Evolutionary conservation across 148 eudicot genomes (phyloP), one percentile per base, ranked within the genome.

Genomic region (Oxyria digyna): DNA sequence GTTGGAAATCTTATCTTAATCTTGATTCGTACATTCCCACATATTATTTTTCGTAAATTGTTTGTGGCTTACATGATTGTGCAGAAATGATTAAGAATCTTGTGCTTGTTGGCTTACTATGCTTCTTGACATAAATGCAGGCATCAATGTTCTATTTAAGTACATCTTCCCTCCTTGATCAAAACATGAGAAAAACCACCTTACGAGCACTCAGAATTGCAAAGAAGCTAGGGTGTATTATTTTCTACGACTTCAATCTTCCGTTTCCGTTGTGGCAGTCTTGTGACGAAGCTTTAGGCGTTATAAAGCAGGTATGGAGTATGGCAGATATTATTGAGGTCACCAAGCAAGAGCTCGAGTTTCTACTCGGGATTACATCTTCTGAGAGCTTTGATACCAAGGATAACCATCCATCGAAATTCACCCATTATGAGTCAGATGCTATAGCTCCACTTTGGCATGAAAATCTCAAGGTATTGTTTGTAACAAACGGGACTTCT

Each of bases 321-420:
- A 79, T 89, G 62, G 94, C 98, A 17, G 92, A 93, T 77, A 69
- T 89, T 62, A 82, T 93, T 43, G 98, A 93, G 85, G 81, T 93
- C 71, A 87, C 96, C 21, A 89, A 83, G 74, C 98, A 89, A 81
- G 98, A 93, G 72, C 88, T 93, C n/a, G 96, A 93, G 73, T 89
- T 93, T 81, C 83, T 93, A 17, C 85, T 95, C 80, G 98, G 88
- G 38, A 89, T 93, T 48, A 76, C 73, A 71, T 83, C 98, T 49
- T 75, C 80, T 21, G 98, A 93, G 62, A 75, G 82, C 50, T 89
- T 84, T 70, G 95, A 87, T 73, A 87, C 97, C 59, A 82, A 67
- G 76, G 81, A 90, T 52, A 87, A 87, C 62, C 78, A 83, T 35
- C 80, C 33, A 57, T 76, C 80, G 13, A 89, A 89, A 69, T 93